Conservation (phyloP, 768 basidiomycete genomes). For the Phylloporus sp. region DNA sequence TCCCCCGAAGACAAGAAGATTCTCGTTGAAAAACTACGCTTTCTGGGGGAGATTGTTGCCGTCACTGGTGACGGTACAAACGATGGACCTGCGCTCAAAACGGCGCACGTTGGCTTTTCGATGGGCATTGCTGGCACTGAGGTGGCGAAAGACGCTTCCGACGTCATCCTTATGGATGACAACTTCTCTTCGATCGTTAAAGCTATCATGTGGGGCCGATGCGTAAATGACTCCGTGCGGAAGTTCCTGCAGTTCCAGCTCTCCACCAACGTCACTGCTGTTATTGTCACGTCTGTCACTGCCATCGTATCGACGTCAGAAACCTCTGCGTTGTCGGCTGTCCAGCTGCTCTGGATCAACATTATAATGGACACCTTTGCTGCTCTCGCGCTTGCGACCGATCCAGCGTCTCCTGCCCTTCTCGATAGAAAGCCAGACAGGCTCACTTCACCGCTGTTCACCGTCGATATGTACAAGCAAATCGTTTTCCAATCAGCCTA, state of each 20-base stretch:
- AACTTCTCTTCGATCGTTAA: slow-evolving; percentile 95
- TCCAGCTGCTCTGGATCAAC: slow-evolving; percentile 98
- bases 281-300: slow-evolving; percentile 87
- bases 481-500: slow-evolving; percentile 86
- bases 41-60: slow-evolving; percentile 84
- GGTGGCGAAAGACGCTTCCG: slow-evolving; percentile 97
- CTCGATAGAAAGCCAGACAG: slow-evolving; percentile 89
- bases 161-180: slow-evolving; percentile 98
- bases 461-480: slow-evolving; percentile 94
- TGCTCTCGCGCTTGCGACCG: slow-evolving; percentile 94
- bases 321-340: slow-evolving; percentile 84
- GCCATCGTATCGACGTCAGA: slow-evolving; percentile 77
- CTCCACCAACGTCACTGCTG: slow-evolving; percentile 92
- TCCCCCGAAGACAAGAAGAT: slow-evolving; percentile 97
- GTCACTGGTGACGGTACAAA: slow-evolving; percentile 99
- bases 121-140: slow-evolving; percentile 98
- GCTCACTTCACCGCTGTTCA: slow-evolving; percentile 85
- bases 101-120: slow-evolving; percentile 93
- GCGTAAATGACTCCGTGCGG: slow-evolving; percentile 95
- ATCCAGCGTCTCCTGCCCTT: slow-evolving; percentile 77
- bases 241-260: slow-evolving; percentile 98
- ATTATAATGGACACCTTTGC: slow-evolving; percentile 99
- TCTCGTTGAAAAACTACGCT: slow-evolving; percentile 82
- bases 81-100: slow-evolving; percentile 94
- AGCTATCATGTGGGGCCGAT: slow-evolving; percentile 99